Evolutionary conservation across 176 grass and related monocot species (phyloP).

Genomic region (Dactylis glomerata): DNA sequence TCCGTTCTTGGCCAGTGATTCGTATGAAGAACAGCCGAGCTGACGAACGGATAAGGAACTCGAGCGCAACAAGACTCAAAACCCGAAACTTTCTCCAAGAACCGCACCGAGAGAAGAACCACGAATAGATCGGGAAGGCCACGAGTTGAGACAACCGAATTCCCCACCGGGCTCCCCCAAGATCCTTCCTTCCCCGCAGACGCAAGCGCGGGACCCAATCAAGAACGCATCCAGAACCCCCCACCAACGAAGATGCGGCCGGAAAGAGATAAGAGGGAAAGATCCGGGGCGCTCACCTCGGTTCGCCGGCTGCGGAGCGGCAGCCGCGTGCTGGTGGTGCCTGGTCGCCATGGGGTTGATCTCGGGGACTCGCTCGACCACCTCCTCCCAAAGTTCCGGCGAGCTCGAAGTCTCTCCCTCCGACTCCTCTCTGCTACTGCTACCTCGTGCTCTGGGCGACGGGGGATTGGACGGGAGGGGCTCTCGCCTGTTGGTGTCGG

Average conservation of each 20-base stretch:
- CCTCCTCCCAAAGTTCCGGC: background rate
- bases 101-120: background rate
- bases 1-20: background rate
- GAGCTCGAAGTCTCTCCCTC: background rate
- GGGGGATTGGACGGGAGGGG: background rate
- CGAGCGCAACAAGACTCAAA: background rate
- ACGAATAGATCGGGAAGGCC: background rate
- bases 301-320: constrained; percentile 49
- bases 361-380: background rate
- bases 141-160: background rate
- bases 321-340: constrained; percentile 45
- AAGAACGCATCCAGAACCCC: background rate
- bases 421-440: background rate
- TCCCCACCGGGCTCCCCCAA: background rate
- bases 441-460: background rate
- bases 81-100: background rate
- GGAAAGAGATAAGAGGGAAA: background rate
- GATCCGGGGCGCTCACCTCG: constrained; percentile 14
- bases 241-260: background rate
- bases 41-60: background rate
- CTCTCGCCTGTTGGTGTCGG: background rate
- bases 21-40: background rate
- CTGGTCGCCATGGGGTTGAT: constrained; percentile 55
- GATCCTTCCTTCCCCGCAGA: background rate
- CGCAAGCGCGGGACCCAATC: background rate